These are phyloP conservation scores for Arthrobotrys sphaeroides DNA, from an alignment of 2,329 filamentous ascomycete species.

Conservation along the genomic window DNA sequence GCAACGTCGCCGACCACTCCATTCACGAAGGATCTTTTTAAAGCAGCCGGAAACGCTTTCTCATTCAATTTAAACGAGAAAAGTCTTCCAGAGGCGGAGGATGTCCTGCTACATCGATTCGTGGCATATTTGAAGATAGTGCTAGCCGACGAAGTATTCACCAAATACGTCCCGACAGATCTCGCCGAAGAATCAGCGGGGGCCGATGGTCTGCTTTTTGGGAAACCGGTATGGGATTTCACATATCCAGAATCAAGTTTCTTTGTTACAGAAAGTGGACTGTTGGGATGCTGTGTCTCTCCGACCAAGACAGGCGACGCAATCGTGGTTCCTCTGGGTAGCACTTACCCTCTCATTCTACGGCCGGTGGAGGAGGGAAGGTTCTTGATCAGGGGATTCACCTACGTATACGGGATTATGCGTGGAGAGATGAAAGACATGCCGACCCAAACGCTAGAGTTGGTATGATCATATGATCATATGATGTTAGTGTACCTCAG, in stretches of 20 bases:
- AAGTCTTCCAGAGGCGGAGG: conserved; percentile 55
- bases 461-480: too few relatives aligned
- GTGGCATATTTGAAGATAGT: conserved; percentile 57
- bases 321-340: conserved; percentile 53
- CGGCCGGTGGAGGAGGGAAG: conserved; percentile 46
- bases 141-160: conserved; percentile 55
- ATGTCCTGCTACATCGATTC: conserved; percentile 53
- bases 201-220: conserved; percentile 55
- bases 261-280: conserved; percentile 55
- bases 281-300: conserved; percentile 55
- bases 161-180: conserved; percentile 55
- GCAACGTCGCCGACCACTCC: conserved; percentile 27
- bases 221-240: conserved; percentile 57
- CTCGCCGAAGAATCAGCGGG: conserved; percentile 55
- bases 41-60: conserved; percentile 55
- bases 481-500: too few relatives aligned
- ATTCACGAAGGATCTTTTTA: conserved; percentile 49
- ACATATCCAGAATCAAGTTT: conserved; percentile 57
- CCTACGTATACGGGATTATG: conserved; percentile 56
- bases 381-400: conserved; percentile 54
- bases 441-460: neutral
- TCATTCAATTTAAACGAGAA: conserved; percentile 57
- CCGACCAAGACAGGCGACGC: conserved; percentile 46
- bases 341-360: conserved; percentile 55
- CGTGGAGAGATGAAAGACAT: conserved; percentile 51